Base-by-base conservation (phyloP, 2,329 filamentous ascomycete genomes). In the Cryphonectria naterciae region DNA sequence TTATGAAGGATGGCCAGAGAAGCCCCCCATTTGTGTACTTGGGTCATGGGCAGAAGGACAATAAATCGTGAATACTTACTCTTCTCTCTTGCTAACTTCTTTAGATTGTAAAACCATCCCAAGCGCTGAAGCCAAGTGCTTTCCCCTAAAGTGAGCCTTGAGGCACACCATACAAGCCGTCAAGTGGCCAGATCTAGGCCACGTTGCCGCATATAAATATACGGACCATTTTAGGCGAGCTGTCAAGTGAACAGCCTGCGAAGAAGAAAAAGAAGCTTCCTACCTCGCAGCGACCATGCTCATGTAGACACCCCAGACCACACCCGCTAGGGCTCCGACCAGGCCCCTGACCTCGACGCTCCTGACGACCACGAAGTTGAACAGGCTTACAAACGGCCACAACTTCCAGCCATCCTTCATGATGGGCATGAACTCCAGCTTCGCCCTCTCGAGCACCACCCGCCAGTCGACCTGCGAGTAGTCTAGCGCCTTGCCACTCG, bases 241-340 rank as follows among this genome's bases (percentile, higher is more conserved):
- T 39, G 7, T 39, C 8, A 39, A 39, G 37, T 39, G 37, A 39
- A 39, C 11, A 39, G 37, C 37, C 37, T 39, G 37, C 37, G 37
- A 39, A 39, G 10, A 1, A 32, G 28, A 10, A 39, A 2, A 39
- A 11, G 8, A 11, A 39, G 2, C 11, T 10, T 39, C 37, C 28
- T 19, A 71, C n/a, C 66, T 35, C 41, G 81, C 83, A 52, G 84
- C 84, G 73, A 87, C 79, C 76, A 93, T 80, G 77, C 89, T 92
- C 78, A 93, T 80, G 78, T 92, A 93, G 63, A 93, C 83, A 0
- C 90, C 89, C 92, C 92, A 94, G 13, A 83, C 85, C 39, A 94
- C 83, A 10, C 92, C 92, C 35, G 91, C 91, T 61, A 91, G 80
- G 76, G 88, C 88, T 1, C 88, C 91, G 75, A 93, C 87, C 32